Evolutionary conservation across 768 basidiomycete species (phyloP).

Genomic region (Leccinum disarticulatum): DNA sequence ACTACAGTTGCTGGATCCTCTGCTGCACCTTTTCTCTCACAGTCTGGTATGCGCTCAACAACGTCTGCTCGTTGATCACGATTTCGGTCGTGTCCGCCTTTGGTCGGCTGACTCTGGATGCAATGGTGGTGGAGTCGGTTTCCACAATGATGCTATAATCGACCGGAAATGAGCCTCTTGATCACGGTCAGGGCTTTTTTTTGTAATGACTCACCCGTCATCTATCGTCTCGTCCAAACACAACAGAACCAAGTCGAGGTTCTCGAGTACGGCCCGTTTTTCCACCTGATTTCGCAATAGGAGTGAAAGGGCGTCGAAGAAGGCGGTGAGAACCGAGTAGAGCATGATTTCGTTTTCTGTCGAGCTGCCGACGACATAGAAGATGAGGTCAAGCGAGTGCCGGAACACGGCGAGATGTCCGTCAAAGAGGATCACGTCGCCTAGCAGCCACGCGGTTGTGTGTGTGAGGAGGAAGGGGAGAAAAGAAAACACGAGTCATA

Average conservation of each 20-base stretch:
- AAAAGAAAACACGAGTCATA: constrained; percentile 18
- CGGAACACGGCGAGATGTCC: constrained; percentile 90
- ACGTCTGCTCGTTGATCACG: constrained; percentile 97
- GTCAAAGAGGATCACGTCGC: constrained; percentile 92
- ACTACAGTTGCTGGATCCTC: constrained; percentile 73
- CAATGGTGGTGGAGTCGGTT: constrained; percentile 94
- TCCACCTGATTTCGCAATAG: constrained; percentile 91
- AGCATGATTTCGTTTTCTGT: constrained; percentile 97
- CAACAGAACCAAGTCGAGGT: constrained; percentile 86
- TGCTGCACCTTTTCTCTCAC: constrained; percentile 84
- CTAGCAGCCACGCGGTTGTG: constrained; percentile 37
- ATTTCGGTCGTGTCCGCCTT: constrained; percentile 94
- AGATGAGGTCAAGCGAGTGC: constrained; percentile 91
- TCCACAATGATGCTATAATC: constrained; percentile 85
- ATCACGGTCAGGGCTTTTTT: neutral
- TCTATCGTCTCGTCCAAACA: constrained; percentile 97
- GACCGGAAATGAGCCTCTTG: constrained; percentile 11
- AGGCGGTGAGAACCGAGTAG: constrained; percentile 75
- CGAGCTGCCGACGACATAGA: constrained; percentile 88
- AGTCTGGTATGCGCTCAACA: constrained; percentile 90
- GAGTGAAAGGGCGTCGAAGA: constrained; percentile 82
- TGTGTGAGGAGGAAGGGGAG: neutral
- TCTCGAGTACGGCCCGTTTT: constrained; percentile 92
- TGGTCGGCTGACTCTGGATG: constrained; percentile 89
- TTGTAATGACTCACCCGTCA: constrained; percentile 72